Conservation (phyloP, 2,329 filamentous ascomycete genomes). For the Alternaria hordeiaustralica region DNA sequence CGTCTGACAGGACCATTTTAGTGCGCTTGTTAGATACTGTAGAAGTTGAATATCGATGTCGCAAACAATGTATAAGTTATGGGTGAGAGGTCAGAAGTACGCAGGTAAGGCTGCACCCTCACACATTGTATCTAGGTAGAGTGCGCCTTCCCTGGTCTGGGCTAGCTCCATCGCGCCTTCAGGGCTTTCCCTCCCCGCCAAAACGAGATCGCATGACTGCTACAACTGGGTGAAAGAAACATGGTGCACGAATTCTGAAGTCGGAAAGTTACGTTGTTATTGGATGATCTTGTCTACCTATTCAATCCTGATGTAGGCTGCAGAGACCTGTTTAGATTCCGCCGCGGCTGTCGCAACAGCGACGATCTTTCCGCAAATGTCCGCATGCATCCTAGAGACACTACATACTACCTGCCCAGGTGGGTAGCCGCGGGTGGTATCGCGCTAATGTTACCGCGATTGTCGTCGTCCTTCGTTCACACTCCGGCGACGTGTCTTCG, state of each 20-base stretch:
- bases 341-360: slow-evolving; percentile 1
- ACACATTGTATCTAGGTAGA: background rate
- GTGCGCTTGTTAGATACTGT: slow-evolving; percentile 22
- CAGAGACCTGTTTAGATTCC: background rate
- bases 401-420: background rate
- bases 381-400: background rate
- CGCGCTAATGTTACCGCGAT: background rate
- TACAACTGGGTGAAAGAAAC: no score
- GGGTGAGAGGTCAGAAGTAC: background rate
- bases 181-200: no score
- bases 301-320: background rate
- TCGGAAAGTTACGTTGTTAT: no score
- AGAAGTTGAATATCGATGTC: background rate
- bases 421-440: background rate
- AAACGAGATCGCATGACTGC: no score
- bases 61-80: background rate
- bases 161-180: background rate
- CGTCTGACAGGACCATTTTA: slow-evolving; percentile 17
- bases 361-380: slow-evolving; percentile 5
- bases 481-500: background rate
- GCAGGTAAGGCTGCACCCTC: background rate
- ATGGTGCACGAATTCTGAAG: no score
- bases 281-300: no score
- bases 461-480: background rate
- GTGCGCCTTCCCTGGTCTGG: background rate